Conservation (phyloP, 208 protist genomes). For the Leishmania martiniquensis region DNA sequence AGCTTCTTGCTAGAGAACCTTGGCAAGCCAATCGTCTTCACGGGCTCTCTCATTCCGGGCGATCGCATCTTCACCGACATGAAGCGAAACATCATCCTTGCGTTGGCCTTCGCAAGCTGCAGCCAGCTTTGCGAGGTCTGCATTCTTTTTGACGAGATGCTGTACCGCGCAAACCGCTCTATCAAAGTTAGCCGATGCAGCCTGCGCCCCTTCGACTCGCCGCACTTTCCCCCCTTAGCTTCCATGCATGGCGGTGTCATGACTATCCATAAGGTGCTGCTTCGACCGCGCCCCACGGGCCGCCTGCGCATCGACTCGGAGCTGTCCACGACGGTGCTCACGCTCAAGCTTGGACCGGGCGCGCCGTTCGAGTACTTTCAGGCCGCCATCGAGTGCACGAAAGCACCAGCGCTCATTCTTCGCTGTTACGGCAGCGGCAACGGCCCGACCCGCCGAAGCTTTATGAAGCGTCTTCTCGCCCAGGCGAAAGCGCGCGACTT, state of each 20-base stretch:
- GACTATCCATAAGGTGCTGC: slow-evolving; percentile 41
- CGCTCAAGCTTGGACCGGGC: slow-evolving; percentile 81
- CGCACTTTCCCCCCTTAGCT: slow-evolving; percentile 91
- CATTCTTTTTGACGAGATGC: slow-evolving; percentile 95
- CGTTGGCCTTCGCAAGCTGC: slow-evolving; percentile 86
- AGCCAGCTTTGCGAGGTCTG: slow-evolving; percentile 93
- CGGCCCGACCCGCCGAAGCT: slow-evolving; percentile 63
- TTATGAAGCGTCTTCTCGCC: slow-evolving; percentile 72
- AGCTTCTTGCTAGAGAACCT: slow-evolving; percentile 98
- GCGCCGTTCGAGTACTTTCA: slow-evolving; percentile 41
- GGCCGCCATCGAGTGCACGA: slow-evolving; percentile 30
- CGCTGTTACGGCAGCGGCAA: slow-evolving; percentile 95
- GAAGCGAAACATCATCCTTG: slow-evolving; percentile 81
- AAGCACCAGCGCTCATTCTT: slow-evolving; percentile 87
- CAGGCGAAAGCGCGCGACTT: slow-evolving; percentile 75
- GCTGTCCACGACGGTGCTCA: slow-evolving; percentile 53
- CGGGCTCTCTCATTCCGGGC: slow-evolving; percentile 94
- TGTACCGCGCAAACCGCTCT: slow-evolving; percentile 94
- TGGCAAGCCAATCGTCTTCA: slow-evolving; percentile 97
- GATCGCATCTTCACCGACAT: slow-evolving; percentile 90
- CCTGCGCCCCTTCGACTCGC: slow-evolving; percentile 92
- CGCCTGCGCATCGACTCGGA: slow-evolving; percentile 57
- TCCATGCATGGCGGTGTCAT: slow-evolving; percentile 60
- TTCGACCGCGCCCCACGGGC: slow-evolving; percentile 52
- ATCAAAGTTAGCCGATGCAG: slow-evolving; percentile 76